Conservation (phyloP, 2,329 filamentous ascomycete genomes). For the Albifimbria verrucaria region DNA sequence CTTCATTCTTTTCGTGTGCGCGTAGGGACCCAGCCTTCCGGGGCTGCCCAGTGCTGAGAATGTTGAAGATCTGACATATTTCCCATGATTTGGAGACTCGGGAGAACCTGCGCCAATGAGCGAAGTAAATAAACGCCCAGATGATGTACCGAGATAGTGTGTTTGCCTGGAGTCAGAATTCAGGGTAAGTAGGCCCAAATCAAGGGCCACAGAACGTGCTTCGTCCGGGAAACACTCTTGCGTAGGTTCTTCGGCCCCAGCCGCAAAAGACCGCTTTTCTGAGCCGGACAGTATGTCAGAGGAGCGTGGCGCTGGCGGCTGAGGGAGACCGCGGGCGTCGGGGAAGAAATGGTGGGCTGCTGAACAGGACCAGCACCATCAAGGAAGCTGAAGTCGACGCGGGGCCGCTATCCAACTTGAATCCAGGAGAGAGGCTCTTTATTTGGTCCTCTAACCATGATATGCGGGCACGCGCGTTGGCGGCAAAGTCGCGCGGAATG, state of each 20-base stretch:
- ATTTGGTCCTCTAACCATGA: not conserved
- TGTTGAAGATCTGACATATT: not conserved
- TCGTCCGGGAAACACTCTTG: constrained; percentile 14
- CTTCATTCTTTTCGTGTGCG: not conserved
- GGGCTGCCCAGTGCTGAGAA: not conserved
- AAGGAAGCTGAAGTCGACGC: not conserved
- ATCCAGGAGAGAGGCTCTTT: constrained; percentile 11
- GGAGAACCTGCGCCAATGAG: constrained; percentile 17
- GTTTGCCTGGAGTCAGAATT: constrained; percentile 33
- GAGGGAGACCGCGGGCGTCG: not conserved
- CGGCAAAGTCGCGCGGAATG: constrained; percentile 28
- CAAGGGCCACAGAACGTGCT: constrained; percentile 26
- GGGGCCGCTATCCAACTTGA: not conserved
- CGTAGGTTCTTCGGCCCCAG: constrained; percentile 15
- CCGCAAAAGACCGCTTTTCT: constrained; percentile 6
- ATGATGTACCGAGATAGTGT: constrained; percentile 35
- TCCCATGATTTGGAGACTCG: constrained; percentile 5
- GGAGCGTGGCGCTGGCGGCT: not conserved
- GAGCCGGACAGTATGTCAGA: not conserved
- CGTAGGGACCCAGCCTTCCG: not conserved
- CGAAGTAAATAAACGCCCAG: constrained; percentile 30
- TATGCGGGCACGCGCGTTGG: not conserved
- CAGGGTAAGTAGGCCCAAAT: constrained; percentile 32
- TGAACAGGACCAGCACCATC: not conserved
- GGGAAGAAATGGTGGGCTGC: not conserved